A percentile compares a stretch with the other conserved stretches of the same genome.
phyloP scores from a whole-genome alignment of 2,329 filamentous ascomycete genomes.

The Exophiala spinifera region DNA sequence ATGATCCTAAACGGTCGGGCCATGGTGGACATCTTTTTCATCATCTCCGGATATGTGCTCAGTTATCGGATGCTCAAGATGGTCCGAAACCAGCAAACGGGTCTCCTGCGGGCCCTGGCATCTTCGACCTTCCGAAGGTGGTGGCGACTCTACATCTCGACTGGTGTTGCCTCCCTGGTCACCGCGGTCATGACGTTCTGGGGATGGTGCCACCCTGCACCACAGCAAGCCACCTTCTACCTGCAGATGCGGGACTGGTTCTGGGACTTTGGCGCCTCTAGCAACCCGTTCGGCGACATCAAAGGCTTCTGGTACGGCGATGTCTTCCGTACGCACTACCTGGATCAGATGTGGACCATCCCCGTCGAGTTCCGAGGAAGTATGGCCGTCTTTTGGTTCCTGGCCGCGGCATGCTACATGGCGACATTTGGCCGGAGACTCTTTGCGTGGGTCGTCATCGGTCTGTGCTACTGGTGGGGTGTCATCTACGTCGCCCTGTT shows the following conservation, averaged over 20 bases:
- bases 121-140: slow-evolving; percentile 44
- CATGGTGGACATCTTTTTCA: slow-evolving; percentile 47
- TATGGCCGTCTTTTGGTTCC: slow-evolving; percentile 27
- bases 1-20: slow-evolving; percentile 22
- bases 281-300: slow-evolving; percentile 20
- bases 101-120: slow-evolving; percentile 10
- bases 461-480: slow-evolving; percentile 17
- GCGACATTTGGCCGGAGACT: slow-evolving; percentile 4
- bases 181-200: slow-evolving; percentile 6
- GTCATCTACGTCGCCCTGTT: slow-evolving; percentile 16
- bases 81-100: slow-evolving; percentile 15
- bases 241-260: slow-evolving; percentile 24
- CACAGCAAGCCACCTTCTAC: slow-evolving; percentile 1
- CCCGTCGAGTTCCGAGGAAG: slow-evolving; percentile 47
- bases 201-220: slow-evolving; percentile 13
- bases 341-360: slow-evolving; percentile 40
- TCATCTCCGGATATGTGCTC: slow-evolving; percentile 48
- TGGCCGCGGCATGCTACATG: slow-evolving; percentile 11
- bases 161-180: slow-evolving; percentile 9
- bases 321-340: slow-evolving; percentile 17
- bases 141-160: slow-evolving; percentile 34
- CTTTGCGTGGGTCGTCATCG: slow-evolving; percentile 7
- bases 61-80: slow-evolving; percentile 39
- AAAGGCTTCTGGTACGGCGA: slow-evolving; percentile 14
- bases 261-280: slow-evolving; percentile 14